Conservation (phyloP, 2,329 filamentous ascomycete genomes). For the Pseudogymnoascus sp. region DNA sequence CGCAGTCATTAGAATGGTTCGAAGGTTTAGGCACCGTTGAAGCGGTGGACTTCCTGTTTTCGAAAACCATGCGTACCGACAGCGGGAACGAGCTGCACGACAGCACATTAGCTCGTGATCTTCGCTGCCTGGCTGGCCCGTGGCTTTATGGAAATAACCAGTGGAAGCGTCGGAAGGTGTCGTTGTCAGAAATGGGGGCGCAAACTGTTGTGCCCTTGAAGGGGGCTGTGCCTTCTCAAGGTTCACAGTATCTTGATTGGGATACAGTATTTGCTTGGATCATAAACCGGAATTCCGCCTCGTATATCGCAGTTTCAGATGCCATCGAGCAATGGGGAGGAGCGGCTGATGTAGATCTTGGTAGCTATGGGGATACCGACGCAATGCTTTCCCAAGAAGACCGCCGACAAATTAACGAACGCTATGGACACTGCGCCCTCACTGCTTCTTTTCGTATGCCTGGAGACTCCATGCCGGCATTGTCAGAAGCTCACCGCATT, state of each 20-base stretch:
- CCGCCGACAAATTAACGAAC: slow-evolving; percentile 49
- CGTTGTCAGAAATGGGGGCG: slow-evolving; percentile 15
- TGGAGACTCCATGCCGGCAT: slow-evolving; percentile 46
- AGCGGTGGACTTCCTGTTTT: slow-evolving; percentile 54
- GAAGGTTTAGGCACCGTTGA: slow-evolving; percentile 49
- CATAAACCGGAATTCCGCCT: slow-evolving; percentile 45
- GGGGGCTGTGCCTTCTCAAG: slow-evolving; percentile 19
- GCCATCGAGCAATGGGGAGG: slow-evolving; percentile 67
- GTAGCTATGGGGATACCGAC: slow-evolving; percentile 43
- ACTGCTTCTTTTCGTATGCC: slow-evolving; percentile 61
- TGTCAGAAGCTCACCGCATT: slow-evolving; percentile 53
- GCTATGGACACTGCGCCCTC: slow-evolving; percentile 60
- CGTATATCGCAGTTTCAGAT: slow-evolving; percentile 54
- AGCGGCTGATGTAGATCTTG: slow-evolving; percentile 60
- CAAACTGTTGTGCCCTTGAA: slow-evolving; percentile 17
- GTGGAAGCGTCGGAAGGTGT: slow-evolving; percentile 40
- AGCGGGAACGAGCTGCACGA: slow-evolving; percentile 14
- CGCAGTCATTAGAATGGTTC: slow-evolving; percentile 53
- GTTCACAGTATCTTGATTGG: slow-evolving; percentile 52
- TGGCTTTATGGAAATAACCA: slow-evolving; percentile 62
- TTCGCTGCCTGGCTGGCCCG: slow-evolving; percentile 60
- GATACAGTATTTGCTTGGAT: slow-evolving; percentile 63
- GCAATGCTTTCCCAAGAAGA: slow-evolving; percentile 52
- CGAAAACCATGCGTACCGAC: slow-evolving; percentile 39
- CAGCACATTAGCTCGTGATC: slow-evolving; percentile 48